A percentile compares a stretch with the other conserved stretches of the same genome.
Conservation (phyloP, 148 eudicot species). For the Bassia scoparia region DNA sequence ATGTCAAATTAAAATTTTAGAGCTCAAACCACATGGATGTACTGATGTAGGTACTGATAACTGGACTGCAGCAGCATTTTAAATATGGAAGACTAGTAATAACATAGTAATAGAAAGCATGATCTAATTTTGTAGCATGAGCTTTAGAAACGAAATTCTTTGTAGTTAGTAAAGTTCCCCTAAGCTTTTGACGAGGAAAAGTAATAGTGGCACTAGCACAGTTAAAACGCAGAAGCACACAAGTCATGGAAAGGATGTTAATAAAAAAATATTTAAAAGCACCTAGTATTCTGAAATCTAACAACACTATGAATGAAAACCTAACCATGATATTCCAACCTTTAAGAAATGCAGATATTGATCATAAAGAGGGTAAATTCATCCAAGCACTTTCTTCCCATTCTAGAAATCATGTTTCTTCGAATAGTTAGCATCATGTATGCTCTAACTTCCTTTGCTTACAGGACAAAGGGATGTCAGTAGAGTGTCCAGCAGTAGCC, state of each 20-base stretch:
- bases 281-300: background rate
- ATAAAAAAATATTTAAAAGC: background rate
- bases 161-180: background rate
- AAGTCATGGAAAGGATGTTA: background rate
- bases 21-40: background rate
- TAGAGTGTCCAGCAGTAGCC: too few relatives aligned
- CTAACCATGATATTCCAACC: background rate
- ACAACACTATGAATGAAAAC: background rate
- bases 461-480: background rate
- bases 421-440: background rate
- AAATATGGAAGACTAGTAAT: background rate
- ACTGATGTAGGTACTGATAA: background rate
- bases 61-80: background rate
- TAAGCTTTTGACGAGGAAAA: background rate
- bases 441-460: background rate
- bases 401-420: background rate
- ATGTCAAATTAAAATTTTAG: background rate
- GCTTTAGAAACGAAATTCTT: background rate
- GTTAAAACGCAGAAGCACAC: background rate
- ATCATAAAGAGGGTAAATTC: background rate
- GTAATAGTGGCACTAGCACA: background rate
- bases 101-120: background rate
- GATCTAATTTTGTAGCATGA: background rate
- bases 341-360: background rate
- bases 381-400: background rate